phyloP scores from a whole-genome alignment of 2,329 filamentous ascomycete species.

The Huntiella abstrusa region DNA sequence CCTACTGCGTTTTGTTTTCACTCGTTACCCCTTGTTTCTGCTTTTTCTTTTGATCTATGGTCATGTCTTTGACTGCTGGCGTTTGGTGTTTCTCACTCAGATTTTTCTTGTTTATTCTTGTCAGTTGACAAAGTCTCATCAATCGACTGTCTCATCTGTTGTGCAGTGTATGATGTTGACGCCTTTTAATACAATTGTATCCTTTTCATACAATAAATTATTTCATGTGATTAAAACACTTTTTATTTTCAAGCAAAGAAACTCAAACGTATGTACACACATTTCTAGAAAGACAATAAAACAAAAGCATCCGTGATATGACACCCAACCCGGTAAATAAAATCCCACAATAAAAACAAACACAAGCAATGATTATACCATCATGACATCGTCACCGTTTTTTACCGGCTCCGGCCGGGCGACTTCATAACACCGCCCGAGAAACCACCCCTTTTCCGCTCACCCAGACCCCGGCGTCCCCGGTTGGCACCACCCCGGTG shows the following conservation, averaged over 20 bases:
- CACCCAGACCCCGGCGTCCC: conserved; percentile 30
- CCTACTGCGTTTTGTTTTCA: neutral
- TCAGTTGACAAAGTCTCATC: neutral
- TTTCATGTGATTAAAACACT: too few relatives aligned
- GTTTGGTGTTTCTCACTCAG: conserved; percentile 8
- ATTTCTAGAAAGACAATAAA: conserved; percentile 1
- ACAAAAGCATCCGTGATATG: conserved; percentile 4
- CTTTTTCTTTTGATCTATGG: neutral
- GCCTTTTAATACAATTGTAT: too few relatives aligned
- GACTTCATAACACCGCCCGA: conserved; percentile 25
- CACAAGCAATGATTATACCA: neutral
- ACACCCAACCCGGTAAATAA: neutral
- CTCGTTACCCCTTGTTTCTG: neutral
- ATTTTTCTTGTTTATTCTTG: conserved; percentile 2
- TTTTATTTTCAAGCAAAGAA: too few relatives aligned
- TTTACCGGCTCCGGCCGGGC: conserved; percentile 4
- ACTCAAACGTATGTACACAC: too few relatives aligned
- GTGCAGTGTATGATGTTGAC: too few relatives aligned
- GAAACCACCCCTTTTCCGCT: conserved; percentile 27
- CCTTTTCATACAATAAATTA: too few relatives aligned
- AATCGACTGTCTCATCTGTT: too few relatives aligned
- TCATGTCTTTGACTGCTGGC: conserved; percentile 3
- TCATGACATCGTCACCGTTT: neutral
- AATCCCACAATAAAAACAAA: neutral
- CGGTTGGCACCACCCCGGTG: conserved; percentile 21